Percentiles rank a stretch among this genome's conserved stretches.
Conservation (phyloP, 352 stramenopile species). For the Globisporangium solare region DNA sequence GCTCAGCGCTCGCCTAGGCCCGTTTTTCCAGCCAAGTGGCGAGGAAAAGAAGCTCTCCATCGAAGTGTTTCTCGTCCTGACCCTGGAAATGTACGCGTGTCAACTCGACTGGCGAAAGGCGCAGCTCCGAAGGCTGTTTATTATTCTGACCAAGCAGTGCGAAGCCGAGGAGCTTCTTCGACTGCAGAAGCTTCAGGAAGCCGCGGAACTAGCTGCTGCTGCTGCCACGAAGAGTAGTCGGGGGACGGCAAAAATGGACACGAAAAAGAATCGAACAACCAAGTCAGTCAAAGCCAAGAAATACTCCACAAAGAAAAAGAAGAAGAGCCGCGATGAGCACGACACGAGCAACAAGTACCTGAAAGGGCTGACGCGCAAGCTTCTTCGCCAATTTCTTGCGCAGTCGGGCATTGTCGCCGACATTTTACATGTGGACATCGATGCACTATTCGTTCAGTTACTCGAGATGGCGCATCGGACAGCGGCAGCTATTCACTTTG, state of each 20-base stretch:
- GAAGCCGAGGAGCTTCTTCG: slow-evolving; percentile 16
- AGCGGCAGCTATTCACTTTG: slow-evolving; percentile 33
- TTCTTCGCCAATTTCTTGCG: slow-evolving; percentile 35
- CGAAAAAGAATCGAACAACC: not conserved
- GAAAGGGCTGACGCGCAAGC: slow-evolving; percentile 27
- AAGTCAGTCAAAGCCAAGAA: slow-evolving; percentile 10
- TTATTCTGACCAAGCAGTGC: slow-evolving; percentile 28
- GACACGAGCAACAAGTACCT: slow-evolving; percentile 29
- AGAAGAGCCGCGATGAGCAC: slow-evolving; percentile 16
- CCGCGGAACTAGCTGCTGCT: not conserved
- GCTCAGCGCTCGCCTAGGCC: slow-evolving; percentile 24
- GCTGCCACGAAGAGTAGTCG: not conserved
- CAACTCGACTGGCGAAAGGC: slow-evolving; percentile 45
- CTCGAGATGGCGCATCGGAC: slow-evolving; percentile 18
- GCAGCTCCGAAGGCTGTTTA: slow-evolving; percentile 38
- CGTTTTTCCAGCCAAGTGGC: slow-evolving; percentile 48
- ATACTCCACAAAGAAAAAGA: slow-evolving; percentile 20
- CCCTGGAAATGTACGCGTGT: slow-evolving; percentile 38
- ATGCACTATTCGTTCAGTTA: slow-evolving; percentile 33
- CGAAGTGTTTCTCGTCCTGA: slow-evolving; percentile 42
- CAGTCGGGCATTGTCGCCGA: slow-evolving; percentile 32
- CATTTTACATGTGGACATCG: slow-evolving; percentile 28
- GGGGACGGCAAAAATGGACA: not conserved
- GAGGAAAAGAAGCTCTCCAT: slow-evolving; percentile 51
- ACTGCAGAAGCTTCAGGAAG: slow-evolving; percentile 12